phyloP scores from a whole-genome alignment of 208 protist species.

The Wallacemonas rigidus region DNA sequence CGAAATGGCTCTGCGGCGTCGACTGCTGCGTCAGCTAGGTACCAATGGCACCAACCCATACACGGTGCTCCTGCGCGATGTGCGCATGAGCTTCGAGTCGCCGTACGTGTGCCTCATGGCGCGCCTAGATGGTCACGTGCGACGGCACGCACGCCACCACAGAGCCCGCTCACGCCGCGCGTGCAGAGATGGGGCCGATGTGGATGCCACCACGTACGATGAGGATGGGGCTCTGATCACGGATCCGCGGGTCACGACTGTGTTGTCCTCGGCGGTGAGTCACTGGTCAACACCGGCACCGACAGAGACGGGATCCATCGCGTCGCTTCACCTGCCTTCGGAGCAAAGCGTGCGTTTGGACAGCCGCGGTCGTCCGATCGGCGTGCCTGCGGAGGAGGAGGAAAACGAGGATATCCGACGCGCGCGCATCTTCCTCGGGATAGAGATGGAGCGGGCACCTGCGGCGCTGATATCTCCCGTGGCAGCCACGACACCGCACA shows the following conservation, averaged over 20 bases:
- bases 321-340: not conserved
- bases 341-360: not conserved
- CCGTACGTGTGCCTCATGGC: constrained; percentile 9
- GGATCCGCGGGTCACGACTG: not conserved
- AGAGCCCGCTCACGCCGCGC: not conserved
- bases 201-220: not conserved
- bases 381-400: not conserved
- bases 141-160: not conserved
- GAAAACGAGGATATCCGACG: constrained; percentile 13
- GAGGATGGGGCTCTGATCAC: not conserved
- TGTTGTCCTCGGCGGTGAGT: constrained; percentile 5
- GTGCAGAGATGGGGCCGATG: not conserved
- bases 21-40: constrained; percentile 57
- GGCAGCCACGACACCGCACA: not conserved
- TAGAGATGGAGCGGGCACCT: not conserved
- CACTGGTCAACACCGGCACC: not conserved
- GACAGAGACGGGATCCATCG: not conserved
- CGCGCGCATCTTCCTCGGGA: constrained; percentile 2
- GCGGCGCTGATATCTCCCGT: too few relatives aligned
- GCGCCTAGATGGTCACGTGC: not conserved
- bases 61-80: constrained; percentile 57
- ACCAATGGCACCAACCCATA: constrained; percentile 38
- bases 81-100: constrained; percentile 20
- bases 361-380: constrained; percentile 1
- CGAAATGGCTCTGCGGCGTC: constrained; percentile 51